phyloP scores from a whole-genome alignment of 345 rosid species.

The Euphorbia lathyris region DNA sequence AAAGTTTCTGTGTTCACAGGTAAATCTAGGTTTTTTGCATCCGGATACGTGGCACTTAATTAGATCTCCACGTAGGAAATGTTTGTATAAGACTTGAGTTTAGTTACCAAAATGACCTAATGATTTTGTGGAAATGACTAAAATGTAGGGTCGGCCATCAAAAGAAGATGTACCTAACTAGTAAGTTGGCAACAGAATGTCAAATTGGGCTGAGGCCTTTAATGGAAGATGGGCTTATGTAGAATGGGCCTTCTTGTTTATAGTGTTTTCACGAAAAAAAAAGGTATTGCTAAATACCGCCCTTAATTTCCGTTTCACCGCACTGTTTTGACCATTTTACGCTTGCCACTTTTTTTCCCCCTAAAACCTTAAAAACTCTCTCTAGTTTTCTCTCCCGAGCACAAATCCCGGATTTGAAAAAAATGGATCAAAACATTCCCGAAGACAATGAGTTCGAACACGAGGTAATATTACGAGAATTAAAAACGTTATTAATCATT shows the following conservation, averaged over 20 bases:
- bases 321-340: too few species aligned
- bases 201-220: background rate
- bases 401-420: too few species aligned
- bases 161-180: conserved; percentile 5
- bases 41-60: background rate
- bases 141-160: background rate
- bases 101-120: background rate
- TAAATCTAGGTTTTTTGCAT: background rate
- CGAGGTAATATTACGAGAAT: too few species aligned
- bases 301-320: too few species aligned
- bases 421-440: too few species aligned
- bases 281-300: too few species aligned
- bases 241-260: background rate
- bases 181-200: conserved; percentile 8
- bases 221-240: background rate
- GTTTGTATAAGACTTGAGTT: background rate
- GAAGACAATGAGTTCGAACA: too few species aligned
- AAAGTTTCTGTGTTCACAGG: background rate
- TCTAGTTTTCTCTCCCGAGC: too few species aligned
- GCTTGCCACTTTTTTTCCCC: too few species aligned
- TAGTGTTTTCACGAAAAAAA: too few species aligned
- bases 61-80: background rate
- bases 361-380: too few species aligned
- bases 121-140: background rate
- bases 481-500: too few species aligned